Evolutionary conservation across 2,329 filamentous ascomycete genomes (phyloP), one percentile per base, ranked within the genome.

Genomic region (Sporothrix inflata): DNA sequence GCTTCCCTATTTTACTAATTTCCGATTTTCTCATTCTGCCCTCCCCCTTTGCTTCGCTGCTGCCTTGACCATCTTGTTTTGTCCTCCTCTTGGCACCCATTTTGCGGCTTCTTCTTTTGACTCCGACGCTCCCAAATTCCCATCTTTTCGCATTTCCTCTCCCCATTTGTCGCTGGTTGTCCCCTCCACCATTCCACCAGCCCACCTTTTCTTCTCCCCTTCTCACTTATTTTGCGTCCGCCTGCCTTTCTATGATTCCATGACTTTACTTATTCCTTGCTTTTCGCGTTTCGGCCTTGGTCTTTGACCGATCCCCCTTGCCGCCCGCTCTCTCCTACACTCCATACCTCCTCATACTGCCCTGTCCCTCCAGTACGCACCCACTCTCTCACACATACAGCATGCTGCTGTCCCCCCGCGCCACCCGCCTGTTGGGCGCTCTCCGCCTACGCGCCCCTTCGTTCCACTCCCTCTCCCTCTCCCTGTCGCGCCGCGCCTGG

Each of bases 61-160:
- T 65, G 60, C 60, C 60, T 65, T 27, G 60, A 4, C 38, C 34
- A 11, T 42, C 34, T 24, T 45, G 38, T 45, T 45, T 27, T 65
- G 21, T 19, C 8, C 38, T 45, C 60, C 60, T 65, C 60, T 65
- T 65, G 60, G 60, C 60, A 65, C n/a, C 45, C 60, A 49, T 66
- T 47, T 49, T 34, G 27, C 63, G 42, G 63, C 14, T 45, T 65
- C 42, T 66, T 42, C 49, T n/a, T 66, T 49, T 49, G 63, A 49
- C 63, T 66, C 63, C 63, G 60, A 65, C n/a, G 19, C 24, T 34
- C 65, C 27, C 27, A 24, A 8, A 38, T 30, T 42, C 9, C 19
- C 34, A 24, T 63, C 4, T 11, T 21, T 16, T 51, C 19, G 42
- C 45, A 21, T 38, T n/a, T 24, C 45, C 9, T 24, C 24, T 51